Base-by-base conservation (phyloP, 2,329 filamentous ascomycete genomes). In the Fusarium praegraminearum region DNA sequence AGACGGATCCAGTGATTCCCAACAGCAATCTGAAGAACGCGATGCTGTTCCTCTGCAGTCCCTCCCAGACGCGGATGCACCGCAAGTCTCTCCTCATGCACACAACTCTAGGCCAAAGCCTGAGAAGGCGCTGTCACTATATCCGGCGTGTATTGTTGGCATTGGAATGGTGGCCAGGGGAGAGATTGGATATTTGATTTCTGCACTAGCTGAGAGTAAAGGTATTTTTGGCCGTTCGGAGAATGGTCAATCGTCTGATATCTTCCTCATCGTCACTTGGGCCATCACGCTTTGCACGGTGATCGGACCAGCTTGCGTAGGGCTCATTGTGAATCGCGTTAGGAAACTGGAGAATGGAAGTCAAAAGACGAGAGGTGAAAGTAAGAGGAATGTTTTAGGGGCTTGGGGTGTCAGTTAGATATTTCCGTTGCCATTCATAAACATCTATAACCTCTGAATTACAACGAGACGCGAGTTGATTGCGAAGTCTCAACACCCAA, bases 161-260 rank as follows among this genome's bases (percentile, higher is more conserved):
- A 82, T 86, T 20, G 84, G 82, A 4, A 95, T 95, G 92, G 86
- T 91, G 0, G 88, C 92, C 0, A 84, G 92, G n/a, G 92, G 92
- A 1, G 92, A 96, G 76, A 93, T 95, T 35, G 91, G 92, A 0
- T 93, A 93, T 65, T 77, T 95, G 44, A 93, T 96, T 65, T 89
- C 90, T 1, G 88, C 90, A 0, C 77, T 94, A 0, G 90, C 90
- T 0, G 85, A 92, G 72, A 84, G 80, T 46, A 80, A 82, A 2
- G 81, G 81, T 0, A 77, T 85, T 16, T 86, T 86, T 40, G 56
- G 61, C 1, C 54, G 61, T 13, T 7, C 49, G 6, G 38, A 45
- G 16, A 62, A 18, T 5, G 57, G 47, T n/a, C 59, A 28, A 40
- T 69, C 30, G 26, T 83, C 81, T 0, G 78, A 84, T 22, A 74